Base-by-base conservation (phyloP, 2,329 filamentous ascomycete species). In the Diaporthe aspalathi region DNA sequence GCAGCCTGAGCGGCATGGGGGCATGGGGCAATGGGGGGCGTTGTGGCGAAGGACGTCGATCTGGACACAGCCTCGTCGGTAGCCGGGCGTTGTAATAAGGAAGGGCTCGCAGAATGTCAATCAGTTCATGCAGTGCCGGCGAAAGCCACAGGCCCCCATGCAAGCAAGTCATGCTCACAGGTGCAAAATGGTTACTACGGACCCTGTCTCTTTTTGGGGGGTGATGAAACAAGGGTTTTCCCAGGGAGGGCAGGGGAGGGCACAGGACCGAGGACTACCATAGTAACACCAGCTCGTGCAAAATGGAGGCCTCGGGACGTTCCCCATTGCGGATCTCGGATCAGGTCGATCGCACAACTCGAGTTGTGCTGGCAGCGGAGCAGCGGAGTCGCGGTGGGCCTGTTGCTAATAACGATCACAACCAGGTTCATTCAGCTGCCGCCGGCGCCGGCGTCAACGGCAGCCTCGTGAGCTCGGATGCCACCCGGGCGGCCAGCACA, bases 241-340 rank as follows among this genome's bases (percentile, higher is more conserved):
- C 60, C 29, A 49, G 43, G 60, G 29, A 63, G 60, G 14, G 40
- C 24, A 62, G 40, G 56, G 56, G 38, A 5, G 1, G 38, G 12
- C 20, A 35, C 27, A n/a, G 17, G 40, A 29, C 20, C 9, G 27
- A 17, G 20, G 5, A 45, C 43, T 43, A 16, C 40, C 8, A 43
- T 43, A n/a, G 27, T 35, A 49, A 49, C 35, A 49, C 20, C 29
- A 35, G 16, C 60, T 35, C 24, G 60, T 49, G 60, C 43, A n/a
- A 60, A 43, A 60, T 63, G 60, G 60, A 63, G 60, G 60, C 60
- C 60, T 63, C 60, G 60, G 60, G 60, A 22, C 35, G 6, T 63
- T 63, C 60, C 57, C 60, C 60, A 63, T 49, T 63, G 60, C 60
- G 60, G 60, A 49, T 63, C 60, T 63, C 60, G 60, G 60, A 63